phyloP scores from a whole-genome alignment of 225 moss, liverwort and hornwort genomes.

The Bryoerythrophyllum caledonicum region DNA sequence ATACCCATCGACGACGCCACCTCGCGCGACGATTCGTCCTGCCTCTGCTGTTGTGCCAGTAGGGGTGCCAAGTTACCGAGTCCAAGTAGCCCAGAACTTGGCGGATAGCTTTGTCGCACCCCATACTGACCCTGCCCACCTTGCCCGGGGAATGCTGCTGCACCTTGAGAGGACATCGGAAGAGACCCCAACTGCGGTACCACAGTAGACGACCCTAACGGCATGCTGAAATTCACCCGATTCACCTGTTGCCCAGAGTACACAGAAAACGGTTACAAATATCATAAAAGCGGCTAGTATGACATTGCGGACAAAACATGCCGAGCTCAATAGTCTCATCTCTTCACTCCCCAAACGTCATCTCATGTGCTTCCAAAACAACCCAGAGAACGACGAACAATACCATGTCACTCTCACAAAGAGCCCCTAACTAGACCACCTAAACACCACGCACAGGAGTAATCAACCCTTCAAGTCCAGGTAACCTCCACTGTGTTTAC shows the following conservation, averaged over 20 bases:
- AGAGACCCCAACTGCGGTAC: slow-evolving; percentile 52
- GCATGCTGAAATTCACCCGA: not conserved
- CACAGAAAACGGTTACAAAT: not conserved
- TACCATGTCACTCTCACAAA: not conserved
- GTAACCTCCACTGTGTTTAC: slow-evolving; percentile 27
- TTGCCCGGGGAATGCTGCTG: slow-evolving; percentile 6
- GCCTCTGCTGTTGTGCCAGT: slow-evolving; percentile 40
- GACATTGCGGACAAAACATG: not conserved
- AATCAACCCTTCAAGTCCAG: slow-evolving; percentile 22
- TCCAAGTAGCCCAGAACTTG: too few species aligned
- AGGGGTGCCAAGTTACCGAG: not conserved
- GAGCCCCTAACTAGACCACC: not conserved
- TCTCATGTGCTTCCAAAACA: not conserved
- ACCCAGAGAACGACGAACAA: not conserved
- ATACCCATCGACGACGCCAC: slow-evolving; percentile 36
- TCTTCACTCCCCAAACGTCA: not conserved
- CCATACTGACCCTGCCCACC: too few species aligned
- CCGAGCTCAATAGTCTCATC: not conserved
- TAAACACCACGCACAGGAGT: not conserved
- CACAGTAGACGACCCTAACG: slow-evolving; percentile 47
- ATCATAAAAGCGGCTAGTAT: not conserved
- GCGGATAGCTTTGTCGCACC: too few species aligned
- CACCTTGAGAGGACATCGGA: slow-evolving; percentile 48
- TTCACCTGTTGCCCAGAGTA: slow-evolving; percentile 37
- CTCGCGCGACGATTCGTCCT: slow-evolving; percentile 48